phyloP scores from a whole-genome alignment of 768 basidiomycete genomes.

The Lactarius pseudohatsudake region DNA sequence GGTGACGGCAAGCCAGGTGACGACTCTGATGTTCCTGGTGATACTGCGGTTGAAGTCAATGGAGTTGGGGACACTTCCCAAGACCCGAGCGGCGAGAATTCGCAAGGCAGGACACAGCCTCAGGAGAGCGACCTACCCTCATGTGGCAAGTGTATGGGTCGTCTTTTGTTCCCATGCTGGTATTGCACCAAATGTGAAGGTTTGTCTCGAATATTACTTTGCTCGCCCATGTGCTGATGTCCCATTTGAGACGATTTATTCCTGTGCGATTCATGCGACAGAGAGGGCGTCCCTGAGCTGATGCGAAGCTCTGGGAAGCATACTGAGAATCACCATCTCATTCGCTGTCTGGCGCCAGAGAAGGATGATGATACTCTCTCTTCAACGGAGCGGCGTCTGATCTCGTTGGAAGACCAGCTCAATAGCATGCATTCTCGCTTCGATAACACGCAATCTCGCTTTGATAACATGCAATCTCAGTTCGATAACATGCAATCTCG shows the following conservation, averaged over 20 bases:
- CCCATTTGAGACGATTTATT: not conserved
- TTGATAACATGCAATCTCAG: not conserved
- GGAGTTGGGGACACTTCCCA: too few relatives aligned
- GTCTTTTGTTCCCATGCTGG: slow-evolving; percentile 9
- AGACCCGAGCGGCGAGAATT: too few relatives aligned
- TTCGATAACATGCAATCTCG: slow-evolving; percentile 13
- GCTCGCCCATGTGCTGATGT: not conserved
- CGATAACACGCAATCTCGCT: not conserved
- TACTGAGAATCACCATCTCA: slow-evolving; percentile 9
- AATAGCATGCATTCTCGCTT: slow-evolving; percentile 12
- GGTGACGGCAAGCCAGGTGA: not conserved
- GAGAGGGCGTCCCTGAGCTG: slow-evolving; percentile 15
- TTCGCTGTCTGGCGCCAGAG: slow-evolving; percentile 14
- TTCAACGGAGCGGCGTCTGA: slow-evolving; percentile 13
- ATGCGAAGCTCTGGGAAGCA: slow-evolving; percentile 8
- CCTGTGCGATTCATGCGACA: slow-evolving; percentile 29
- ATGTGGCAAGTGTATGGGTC: slow-evolving; percentile 31
- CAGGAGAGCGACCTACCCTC: slow-evolving; percentile 28
- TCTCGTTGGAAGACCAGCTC: slow-evolving; percentile 12
- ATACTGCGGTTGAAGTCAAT: too few relatives aligned
- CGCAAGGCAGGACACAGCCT: slow-evolving; percentile 11
- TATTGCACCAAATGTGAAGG: slow-evolving; percentile 4
- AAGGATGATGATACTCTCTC: not conserved
- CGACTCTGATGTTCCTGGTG: not conserved
- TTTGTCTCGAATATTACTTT: not conserved